Base-by-base conservation (phyloP, 2,329 filamentous ascomycete genomes). In the Nigrospora osmanthi region DNA sequence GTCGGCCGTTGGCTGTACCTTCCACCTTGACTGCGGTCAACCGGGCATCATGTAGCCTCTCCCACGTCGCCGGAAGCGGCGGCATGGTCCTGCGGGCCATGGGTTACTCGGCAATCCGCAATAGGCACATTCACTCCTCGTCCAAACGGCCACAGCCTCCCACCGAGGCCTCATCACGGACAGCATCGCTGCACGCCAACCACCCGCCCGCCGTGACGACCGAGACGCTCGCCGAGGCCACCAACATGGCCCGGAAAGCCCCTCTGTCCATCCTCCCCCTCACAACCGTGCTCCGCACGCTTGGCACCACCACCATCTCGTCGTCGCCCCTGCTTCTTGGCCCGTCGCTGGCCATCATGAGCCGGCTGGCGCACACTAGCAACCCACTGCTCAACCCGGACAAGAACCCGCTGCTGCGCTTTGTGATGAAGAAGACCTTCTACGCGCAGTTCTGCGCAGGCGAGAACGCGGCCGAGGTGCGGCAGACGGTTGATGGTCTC, bases 401-500 rank as follows among this genome's bases (percentile, higher is more conserved):
- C 58, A 72, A 68, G 43, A 95, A 95, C 59, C 80, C 80, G 0
- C 39, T 91, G 1, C 72, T 95, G 14, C 76, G 81, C 37, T 78
- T 71, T 48, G 59, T 89, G 36, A 71, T 95, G 41, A 89, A 89
- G 61, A 78, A 82, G 59, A 94, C 88, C 0, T 89, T 95, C 56
- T 95, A 95, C 62, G 81, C 82, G 19, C 90, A 96, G 57, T 96
- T 95, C 65, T 96, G 90, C 63, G 88, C 87, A 0, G 90, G 90
- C 28, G 85, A 89, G 65, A 85, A 78, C 40, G 71, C 76, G 0
- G 56, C 62, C 2, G 87, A 95, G 63, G 84, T 94, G 2, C 69
- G 72, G 36, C 65, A 61, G 30, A 89, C 85, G 0, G 78, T 89
- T 30, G 59, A 72, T 2, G 69, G 73, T 2, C 71, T 95, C 11